Percentiles rank a stretch among this genome's conserved stretches.
These are phyloP conservation scores for Penicillium occitanis DNA, from an alignment of 2,329 filamentous ascomycete genomes.

Conservation along the genomic window DNA sequence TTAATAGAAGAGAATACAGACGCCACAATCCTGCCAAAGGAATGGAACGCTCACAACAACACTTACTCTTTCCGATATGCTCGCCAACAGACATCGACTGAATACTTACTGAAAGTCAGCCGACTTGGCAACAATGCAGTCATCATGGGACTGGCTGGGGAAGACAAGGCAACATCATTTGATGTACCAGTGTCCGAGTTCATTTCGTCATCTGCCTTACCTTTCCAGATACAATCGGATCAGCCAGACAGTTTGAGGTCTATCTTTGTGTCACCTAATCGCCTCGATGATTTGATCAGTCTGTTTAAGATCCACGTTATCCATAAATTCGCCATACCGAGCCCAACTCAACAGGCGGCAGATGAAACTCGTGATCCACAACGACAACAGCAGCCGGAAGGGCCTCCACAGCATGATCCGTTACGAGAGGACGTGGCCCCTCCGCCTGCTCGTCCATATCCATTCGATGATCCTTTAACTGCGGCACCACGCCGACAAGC, in stretches of 20 bases:
- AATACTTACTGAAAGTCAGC: constrained; percentile 78
- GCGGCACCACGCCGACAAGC: constrained; percentile 60
- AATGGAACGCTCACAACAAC: constrained; percentile 73
- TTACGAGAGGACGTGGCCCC: constrained; percentile 56
- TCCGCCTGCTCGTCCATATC: constrained; percentile 65
- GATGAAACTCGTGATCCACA: constrained; percentile 53
- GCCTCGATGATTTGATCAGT: constrained; percentile 67
- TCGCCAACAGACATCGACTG: constrained; percentile 80
- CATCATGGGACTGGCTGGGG: constrained; percentile 74
- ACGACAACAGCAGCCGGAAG: constrained; percentile 46
- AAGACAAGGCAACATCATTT: constrained; percentile 76
- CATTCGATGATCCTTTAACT: constrained; percentile 66
- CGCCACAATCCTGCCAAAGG: constrained; percentile 58
- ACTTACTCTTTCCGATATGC: constrained; percentile 80
- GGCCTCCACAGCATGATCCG: constrained; percentile 46
- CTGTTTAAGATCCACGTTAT: constrained; percentile 77
- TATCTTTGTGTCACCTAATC: constrained; percentile 71
- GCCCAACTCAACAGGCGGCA: constrained; percentile 75
- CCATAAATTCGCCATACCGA: constrained; percentile 72
- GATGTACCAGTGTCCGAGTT: constrained; percentile 75
- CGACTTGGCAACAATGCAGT: constrained; percentile 82
- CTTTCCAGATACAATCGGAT: constrained; percentile 44
- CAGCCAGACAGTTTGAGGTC: constrained; percentile 45
- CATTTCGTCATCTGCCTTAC: constrained; percentile 62
- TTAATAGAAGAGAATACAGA: constrained; percentile 32